phyloP scores from a whole-genome alignment of 352 stramenopile species.

The Globisporangium irregulare region DNA sequence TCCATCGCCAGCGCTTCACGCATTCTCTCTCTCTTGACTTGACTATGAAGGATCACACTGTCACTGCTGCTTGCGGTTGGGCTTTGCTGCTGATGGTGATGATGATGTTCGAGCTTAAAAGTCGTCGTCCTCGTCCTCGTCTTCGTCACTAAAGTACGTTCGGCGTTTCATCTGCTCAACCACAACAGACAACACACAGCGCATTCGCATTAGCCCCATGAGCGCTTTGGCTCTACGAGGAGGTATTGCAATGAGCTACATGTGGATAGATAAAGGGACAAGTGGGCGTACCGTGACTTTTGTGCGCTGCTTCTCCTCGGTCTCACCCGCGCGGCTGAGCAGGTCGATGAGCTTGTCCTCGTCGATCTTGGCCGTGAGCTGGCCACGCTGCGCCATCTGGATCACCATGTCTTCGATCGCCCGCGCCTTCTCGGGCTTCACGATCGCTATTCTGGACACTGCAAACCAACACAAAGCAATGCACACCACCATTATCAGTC shows the following conservation, averaged over 20 bases:
- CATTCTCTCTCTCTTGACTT: too few relatives aligned
- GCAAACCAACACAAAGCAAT: neutral
- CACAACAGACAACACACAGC: neutral
- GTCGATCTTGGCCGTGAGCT: slow-evolving; percentile 78
- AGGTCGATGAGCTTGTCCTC: slow-evolving; percentile 84
- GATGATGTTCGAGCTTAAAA: slow-evolving; percentile 12
- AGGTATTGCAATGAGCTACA: too few relatives aligned
- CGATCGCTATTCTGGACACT: slow-evolving; percentile 87
- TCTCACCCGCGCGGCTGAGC: slow-evolving; percentile 73
- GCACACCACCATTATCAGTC: too few relatives aligned
- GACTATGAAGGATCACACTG: too few relatives aligned
- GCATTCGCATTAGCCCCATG: neutral
- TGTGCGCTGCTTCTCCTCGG: slow-evolving; percentile 80
- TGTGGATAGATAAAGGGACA: neutral
- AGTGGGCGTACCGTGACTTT: slow-evolving; percentile 74
- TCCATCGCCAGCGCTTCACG: too few relatives aligned
- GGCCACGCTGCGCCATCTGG: slow-evolving; percentile 83
- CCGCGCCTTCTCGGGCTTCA: slow-evolving; percentile 85
- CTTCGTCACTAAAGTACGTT: slow-evolving; percentile 87
- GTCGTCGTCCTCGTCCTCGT: slow-evolving; percentile 75
- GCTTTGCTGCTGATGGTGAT: neutral
- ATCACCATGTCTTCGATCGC: slow-evolving; percentile 86
- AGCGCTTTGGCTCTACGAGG: too few relatives aligned
- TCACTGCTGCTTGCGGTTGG: slow-evolving; percentile 21
- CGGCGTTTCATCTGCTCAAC: slow-evolving; percentile 75